Conservation (phyloP, 495 filamentous ascomycete species). For the Emericellopsis terricola region DNA sequence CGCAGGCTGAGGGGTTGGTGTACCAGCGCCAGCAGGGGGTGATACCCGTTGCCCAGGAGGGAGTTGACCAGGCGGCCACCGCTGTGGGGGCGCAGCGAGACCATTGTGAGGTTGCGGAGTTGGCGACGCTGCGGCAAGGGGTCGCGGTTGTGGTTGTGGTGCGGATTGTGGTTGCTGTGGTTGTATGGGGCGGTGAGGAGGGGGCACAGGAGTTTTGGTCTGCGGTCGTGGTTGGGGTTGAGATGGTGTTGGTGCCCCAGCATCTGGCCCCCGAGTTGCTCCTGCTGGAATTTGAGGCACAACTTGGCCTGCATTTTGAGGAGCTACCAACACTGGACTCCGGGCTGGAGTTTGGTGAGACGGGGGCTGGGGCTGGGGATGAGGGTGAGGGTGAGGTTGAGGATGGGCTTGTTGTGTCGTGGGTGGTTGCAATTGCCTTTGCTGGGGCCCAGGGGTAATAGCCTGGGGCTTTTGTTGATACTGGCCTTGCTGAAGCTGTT, state of each 20-base stretch:
- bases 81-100: not conserved
- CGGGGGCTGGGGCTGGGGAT: slow-evolving; percentile 9
- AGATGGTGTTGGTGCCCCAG: slow-evolving; percentile 7
- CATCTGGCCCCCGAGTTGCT: slow-evolving; percentile 4
- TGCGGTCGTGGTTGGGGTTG: slow-evolving; percentile 7
- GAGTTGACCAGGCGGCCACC: slow-evolving; percentile 6
- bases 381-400: slow-evolving; percentile 8
- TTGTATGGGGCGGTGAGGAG: slow-evolving; percentile 2
- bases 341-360: slow-evolving; percentile 5
- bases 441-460: slow-evolving; percentile 6
- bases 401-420: slow-evolving; percentile 5
- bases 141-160: not conserved
- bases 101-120: slow-evolving; percentile 7
- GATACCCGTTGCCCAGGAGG: slow-evolving; percentile 26
- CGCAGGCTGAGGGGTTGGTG: slow-evolving; percentile 9
- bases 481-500: slow-evolving; percentile 1
- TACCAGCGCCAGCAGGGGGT: slow-evolving; percentile 18
- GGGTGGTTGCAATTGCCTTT: slow-evolving; percentile 9
- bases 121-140: slow-evolving; percentile 4
- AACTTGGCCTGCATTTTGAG: slow-evolving; percentile 18
- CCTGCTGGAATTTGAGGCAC: slow-evolving; percentile 15
- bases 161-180: slow-evolving; percentile 5
- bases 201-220: slow-evolving; percentile 3
- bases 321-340: slow-evolving; percentile 17
- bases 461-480: slow-evolving; percentile 6